phyloP scores from a whole-genome alignment of 352 stramenopile genomes.

The Phytopythium aichiense region DNA sequence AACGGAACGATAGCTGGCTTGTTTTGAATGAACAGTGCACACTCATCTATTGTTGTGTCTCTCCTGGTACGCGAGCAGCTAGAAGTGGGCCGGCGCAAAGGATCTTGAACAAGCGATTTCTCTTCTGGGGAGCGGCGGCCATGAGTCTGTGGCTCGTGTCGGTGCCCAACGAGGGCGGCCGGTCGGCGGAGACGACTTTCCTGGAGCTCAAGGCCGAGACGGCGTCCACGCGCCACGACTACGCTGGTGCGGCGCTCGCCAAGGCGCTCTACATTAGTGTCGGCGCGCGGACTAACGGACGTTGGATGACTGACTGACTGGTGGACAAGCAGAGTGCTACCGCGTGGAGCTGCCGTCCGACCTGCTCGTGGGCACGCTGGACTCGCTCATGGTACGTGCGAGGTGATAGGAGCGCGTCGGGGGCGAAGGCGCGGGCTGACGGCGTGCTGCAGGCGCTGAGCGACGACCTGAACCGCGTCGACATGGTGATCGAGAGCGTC shows the following conservation, averaged over 20 bases:
- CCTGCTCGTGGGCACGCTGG: constrained; percentile 95
- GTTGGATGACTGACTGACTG: not conserved
- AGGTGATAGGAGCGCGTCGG: no score
- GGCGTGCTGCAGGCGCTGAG: constrained; percentile 47
- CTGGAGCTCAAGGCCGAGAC: constrained; percentile 84
- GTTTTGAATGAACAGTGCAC: not conserved
- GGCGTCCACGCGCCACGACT: constrained; percentile 76
- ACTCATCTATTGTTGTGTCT: not conserved
- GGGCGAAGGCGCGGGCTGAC: not conserved
- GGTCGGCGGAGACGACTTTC: constrained; percentile 81
- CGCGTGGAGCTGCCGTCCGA: constrained; percentile 91
- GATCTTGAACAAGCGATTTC: constrained; percentile 23
- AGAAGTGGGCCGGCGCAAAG: constrained; percentile 11
- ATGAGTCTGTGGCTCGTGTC: constrained; percentile 79
- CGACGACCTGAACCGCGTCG: constrained; percentile 95
- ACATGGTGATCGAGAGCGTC: constrained; percentile 92
- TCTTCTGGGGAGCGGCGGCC: not conserved
- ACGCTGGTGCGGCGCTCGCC: constrained; percentile 36
- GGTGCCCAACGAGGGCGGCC: constrained; percentile 80
- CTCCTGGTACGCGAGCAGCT: not conserved
- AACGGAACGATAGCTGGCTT: not conserved
- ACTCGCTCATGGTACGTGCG: constrained; percentile 93
- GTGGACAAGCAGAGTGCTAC: constrained; percentile 45
- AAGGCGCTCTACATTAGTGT: no score
- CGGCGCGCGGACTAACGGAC: not conserved